phyloP scores from a whole-genome alignment of 2,329 filamentous ascomycete genomes.

The Epichloe sibirici region DNA sequence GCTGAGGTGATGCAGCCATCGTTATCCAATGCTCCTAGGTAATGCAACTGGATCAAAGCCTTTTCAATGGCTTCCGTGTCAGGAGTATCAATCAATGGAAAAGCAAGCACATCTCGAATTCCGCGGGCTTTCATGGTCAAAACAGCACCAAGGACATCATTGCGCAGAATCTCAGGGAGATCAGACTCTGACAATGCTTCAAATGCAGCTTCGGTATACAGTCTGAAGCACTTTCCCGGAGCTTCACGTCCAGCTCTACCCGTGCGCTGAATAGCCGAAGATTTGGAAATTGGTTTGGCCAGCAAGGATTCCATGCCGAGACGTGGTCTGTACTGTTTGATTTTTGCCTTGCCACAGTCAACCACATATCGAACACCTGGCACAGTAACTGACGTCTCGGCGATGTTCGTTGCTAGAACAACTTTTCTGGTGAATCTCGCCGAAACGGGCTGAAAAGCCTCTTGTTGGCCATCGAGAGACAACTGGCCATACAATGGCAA shows the following conservation, averaged over 20 bases:
- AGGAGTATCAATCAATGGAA: constrained; percentile 77
- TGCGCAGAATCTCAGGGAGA: constrained; percentile 79
- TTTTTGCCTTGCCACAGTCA: constrained; percentile 86
- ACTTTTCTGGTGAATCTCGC: constrained; percentile 71
- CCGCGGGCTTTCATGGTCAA: constrained; percentile 90
- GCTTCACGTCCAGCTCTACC: constrained; percentile 91
- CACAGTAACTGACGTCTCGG: constrained; percentile 95
- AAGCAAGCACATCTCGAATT: constrained; percentile 66
- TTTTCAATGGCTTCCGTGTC: constrained; percentile 67
- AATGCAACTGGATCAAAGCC: constrained; percentile 67
- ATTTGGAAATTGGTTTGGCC: constrained; percentile 82
- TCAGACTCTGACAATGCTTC: constrained; percentile 58
- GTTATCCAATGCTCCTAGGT: constrained; percentile 63
- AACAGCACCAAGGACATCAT: constrained; percentile 74
- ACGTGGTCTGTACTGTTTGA: constrained; percentile 77
- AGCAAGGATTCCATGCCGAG: constrained; percentile 85
- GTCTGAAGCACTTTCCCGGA: constrained; percentile 74
- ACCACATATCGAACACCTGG: constrained; percentile 85
- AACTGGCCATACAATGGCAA: constrained; percentile 84
- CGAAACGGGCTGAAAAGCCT: constrained; percentile 67
- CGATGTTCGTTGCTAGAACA: constrained; percentile 90
- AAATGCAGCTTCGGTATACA: constrained; percentile 77
- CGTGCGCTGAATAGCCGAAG: constrained; percentile 80
- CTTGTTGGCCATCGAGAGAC: constrained; percentile 73
- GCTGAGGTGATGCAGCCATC: constrained; percentile 60